These are phyloP conservation scores for Coelastrella sp. DNA, from an alignment of 139 green algal genomes.

Conservation along the genomic window DNA sequence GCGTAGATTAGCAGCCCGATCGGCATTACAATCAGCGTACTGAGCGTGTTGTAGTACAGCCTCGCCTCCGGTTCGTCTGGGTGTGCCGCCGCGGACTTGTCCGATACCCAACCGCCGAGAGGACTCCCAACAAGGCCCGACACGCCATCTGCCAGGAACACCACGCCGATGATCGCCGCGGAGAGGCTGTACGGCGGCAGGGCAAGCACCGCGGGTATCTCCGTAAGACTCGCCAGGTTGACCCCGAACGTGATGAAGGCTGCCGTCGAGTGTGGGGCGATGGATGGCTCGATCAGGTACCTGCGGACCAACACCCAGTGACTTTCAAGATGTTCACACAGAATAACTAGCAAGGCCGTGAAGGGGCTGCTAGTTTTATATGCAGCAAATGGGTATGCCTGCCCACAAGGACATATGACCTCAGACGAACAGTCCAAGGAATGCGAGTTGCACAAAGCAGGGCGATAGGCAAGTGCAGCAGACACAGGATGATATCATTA, in stretches of 20 bases:
- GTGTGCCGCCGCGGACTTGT: neutral
- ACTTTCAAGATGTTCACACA: no score
- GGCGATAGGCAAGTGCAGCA: no score
- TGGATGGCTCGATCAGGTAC: neutral
- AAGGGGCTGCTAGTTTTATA: no score
- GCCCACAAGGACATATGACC: no score
- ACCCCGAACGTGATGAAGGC: constrained; percentile 2
- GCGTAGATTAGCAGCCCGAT: constrained; percentile 1
- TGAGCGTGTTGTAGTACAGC: constrained; percentile 10
- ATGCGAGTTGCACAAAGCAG: no score
- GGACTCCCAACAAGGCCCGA: neutral
- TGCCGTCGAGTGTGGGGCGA: neutral
- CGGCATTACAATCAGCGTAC: neutral
- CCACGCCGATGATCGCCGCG: constrained; percentile 2
- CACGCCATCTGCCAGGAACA: neutral
- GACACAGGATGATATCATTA: no score
- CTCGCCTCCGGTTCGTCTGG: neutral
- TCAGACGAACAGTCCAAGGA: no score
- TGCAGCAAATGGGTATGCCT: no score
- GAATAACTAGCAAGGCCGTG: no score
- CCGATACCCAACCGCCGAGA: neutral
- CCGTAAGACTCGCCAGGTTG: neutral
- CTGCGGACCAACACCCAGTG: neutral
- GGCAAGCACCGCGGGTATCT: neutral
- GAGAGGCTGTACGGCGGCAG: neutral